Base-by-base conservation (phyloP, 2,329 filamentous ascomycete species). In the Chaetomium olivaceum region DNA sequence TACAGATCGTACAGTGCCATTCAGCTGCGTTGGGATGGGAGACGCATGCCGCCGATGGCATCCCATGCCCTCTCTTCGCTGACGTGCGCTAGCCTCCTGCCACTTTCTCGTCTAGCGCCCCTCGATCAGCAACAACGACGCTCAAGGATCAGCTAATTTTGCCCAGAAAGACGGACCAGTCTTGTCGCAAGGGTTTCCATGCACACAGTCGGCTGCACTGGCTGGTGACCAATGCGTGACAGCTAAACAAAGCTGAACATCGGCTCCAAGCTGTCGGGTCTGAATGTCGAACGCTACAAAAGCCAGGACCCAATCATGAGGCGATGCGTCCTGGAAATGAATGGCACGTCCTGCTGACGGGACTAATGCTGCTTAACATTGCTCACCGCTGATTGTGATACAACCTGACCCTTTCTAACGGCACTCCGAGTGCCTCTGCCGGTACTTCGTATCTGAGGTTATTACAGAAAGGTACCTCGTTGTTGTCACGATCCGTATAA, bases 221-320 rank as follows among this genome's bases (percentile, higher is more conserved):
- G 61, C 29, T 31, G 25, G 48, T 14, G 19, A n/a, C 39, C 29
- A 25, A 33, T 31, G 27, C 57, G 56, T 57, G 31, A 36, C 54
- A 29, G 51, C 62, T 43, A 27, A 61, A 68, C 62, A 51, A 52
- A 58, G 29, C 51, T 62, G 61, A 58, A 50, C 48, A 62, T 63
- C 69, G 59, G 70, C 64, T 70, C 70, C 70, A 65, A 61, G 57
- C 66, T 67, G 70, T 70, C 70, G 70, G 70, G 70, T 68, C 68
- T 2, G 36, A 23, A 19, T 51, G 58, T 66, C 29, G 23, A 23
- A 19, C 48, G 14, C 39, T 16, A 60, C 33, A 31, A 43, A 43
- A 46, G 46, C 31, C 7, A n/a, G 11, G 31, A n/a, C 58, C 61
- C 61, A 63, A 63, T 63, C 55, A 63, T 6, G 19, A 27, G 12